Conservation (phyloP, 2,329 filamentous ascomycete genomes). For the Penicillium sp. region DNA sequence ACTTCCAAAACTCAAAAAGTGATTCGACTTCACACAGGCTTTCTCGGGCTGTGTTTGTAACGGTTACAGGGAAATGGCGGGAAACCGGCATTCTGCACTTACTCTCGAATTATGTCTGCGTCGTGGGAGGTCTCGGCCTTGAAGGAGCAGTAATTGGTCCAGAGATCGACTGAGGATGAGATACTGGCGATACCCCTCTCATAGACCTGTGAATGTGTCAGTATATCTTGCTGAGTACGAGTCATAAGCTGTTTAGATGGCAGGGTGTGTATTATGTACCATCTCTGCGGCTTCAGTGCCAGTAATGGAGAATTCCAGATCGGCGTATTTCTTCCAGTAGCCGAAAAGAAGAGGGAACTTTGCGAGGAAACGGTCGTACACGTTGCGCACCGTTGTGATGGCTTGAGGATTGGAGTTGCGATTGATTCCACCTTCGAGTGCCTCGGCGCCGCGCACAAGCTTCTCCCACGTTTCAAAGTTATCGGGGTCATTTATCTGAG, state of each 20-base stretch:
- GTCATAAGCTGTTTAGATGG: background rate
- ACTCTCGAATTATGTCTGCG: slow-evolving; percentile 95
- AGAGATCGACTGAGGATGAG: slow-evolving; percentile 88
- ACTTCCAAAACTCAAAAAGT: slow-evolving; percentile 31
- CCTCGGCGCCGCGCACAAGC: slow-evolving; percentile 74
- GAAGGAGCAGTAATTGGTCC: slow-evolving; percentile 96
- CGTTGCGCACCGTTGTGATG: slow-evolving; percentile 76
- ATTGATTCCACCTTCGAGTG: slow-evolving; percentile 85
- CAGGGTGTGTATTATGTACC: slow-evolving; percentile 48
- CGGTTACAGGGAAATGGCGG: slow-evolving; percentile 56
- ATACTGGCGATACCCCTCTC: slow-evolving; percentile 93
- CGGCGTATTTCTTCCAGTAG: slow-evolving; percentile 99
- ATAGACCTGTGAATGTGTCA: slow-evolving; percentile 60
- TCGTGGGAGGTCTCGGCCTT: slow-evolving; percentile 97
- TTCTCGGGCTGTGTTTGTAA: slow-evolving; percentile 36
- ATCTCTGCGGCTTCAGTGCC: slow-evolving; percentile 96
- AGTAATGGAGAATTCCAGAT: slow-evolving; percentile 92
- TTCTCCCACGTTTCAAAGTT: slow-evolving; percentile 95
- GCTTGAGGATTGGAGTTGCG: slow-evolving; percentile 94
- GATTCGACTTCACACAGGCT: slow-evolving; percentile 28
- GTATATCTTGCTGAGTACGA: background rate
- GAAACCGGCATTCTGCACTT: slow-evolving; percentile 70
- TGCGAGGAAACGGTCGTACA: slow-evolving; percentile 86
- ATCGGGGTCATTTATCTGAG: slow-evolving; percentile 65
- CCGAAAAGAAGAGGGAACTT: slow-evolving; percentile 95